Percentiles rank a stretch among this genome's conserved stretches.
These are phyloP conservation scores for Ophiocordyceps robertsii DNA, from an alignment of 2,329 filamentous ascomycete genomes.

Conservation along the genomic window DNA sequence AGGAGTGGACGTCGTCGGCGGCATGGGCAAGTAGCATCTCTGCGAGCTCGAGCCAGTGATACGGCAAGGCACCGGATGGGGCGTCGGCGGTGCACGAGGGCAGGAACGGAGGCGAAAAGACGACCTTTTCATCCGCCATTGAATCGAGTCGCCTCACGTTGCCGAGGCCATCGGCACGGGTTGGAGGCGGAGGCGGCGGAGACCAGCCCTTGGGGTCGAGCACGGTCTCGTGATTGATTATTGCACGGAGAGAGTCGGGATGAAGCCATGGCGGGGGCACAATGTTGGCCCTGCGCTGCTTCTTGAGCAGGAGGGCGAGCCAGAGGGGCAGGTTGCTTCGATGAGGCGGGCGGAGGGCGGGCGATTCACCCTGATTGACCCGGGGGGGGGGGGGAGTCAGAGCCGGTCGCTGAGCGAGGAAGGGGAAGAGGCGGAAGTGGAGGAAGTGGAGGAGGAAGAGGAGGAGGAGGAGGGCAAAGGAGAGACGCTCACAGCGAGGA, in stretches of 20 bases:
- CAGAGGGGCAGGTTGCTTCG: slow-evolving; percentile 73
- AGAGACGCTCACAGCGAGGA: slow-evolving; percentile 61
- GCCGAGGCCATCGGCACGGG: slow-evolving; percentile 31
- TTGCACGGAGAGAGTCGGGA: slow-evolving; percentile 57
- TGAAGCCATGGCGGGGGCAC: slow-evolving; percentile 82
- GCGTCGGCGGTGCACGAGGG: slow-evolving; percentile 58
- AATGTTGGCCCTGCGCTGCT: slow-evolving; percentile 87
- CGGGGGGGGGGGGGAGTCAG: not conserved
- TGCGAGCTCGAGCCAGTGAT: slow-evolving; percentile 88
- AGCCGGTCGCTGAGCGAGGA: not conserved
- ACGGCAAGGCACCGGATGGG: slow-evolving; percentile 61
- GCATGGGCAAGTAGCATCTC: slow-evolving; percentile 80
- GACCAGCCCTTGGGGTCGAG: slow-evolving; percentile 60
- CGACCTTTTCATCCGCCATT: slow-evolving; percentile 12
- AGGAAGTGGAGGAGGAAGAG: not conserved
- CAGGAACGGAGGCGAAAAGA: slow-evolving; percentile 62
- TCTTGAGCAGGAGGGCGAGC: slow-evolving; percentile 90
- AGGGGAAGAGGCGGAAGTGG: not conserved
- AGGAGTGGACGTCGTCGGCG: slow-evolving; percentile 63
- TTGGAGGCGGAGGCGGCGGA: slow-evolving; percentile 56
- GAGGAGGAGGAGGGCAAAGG: slow-evolving; percentile 2
- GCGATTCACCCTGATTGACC: slow-evolving; percentile 55
- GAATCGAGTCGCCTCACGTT: slow-evolving; percentile 22
- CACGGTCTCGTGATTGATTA: slow-evolving; percentile 71
- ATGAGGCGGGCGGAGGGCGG: slow-evolving; percentile 66